phyloP scores from a whole-genome alignment of 306 rosid species.

The Rosa multiflora region DNA sequence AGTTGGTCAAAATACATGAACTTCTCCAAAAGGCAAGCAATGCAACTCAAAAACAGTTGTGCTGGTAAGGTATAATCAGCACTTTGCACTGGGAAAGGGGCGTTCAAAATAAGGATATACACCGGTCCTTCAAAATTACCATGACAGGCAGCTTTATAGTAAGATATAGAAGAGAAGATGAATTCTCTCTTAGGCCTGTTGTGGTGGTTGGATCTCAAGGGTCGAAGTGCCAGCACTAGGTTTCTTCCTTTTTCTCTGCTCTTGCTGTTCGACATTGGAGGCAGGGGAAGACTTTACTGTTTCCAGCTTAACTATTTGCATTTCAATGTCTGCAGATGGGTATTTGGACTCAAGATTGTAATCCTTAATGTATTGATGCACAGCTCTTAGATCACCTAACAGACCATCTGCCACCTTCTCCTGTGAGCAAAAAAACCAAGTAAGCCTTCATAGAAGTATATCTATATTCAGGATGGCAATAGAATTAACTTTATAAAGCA shows the following conservation, averaged over 20 bases:
- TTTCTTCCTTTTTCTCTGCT: background rate
- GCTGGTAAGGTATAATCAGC: background rate
- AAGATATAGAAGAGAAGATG: background rate
- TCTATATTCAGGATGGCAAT: background rate
- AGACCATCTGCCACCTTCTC: constrained; percentile 30
- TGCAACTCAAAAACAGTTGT: background rate
- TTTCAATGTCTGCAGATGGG: constrained; percentile 29
- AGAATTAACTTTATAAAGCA: background rate
- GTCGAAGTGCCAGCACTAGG: background rate
- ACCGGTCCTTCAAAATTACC: background rate
- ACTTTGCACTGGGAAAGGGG: background rate
- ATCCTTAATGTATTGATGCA: constrained; percentile 38
- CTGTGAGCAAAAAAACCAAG: constrained; percentile 28
- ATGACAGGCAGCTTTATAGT: background rate
- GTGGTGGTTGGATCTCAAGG: background rate
- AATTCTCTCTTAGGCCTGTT: background rate
- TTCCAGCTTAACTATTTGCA: constrained; percentile 25
- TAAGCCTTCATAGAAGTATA: background rate
- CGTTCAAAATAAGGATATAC: background rate
- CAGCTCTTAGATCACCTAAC: constrained; percentile 28
- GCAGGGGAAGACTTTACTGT: constrained; percentile 17
- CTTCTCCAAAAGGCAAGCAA: background rate
- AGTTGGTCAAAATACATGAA: background rate
- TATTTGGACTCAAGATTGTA: constrained; percentile 35
- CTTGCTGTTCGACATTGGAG: background rate